phyloP scores from a whole-genome alignment of 164 flowering plant genomes.

The Umbellularia californica region DNA sequence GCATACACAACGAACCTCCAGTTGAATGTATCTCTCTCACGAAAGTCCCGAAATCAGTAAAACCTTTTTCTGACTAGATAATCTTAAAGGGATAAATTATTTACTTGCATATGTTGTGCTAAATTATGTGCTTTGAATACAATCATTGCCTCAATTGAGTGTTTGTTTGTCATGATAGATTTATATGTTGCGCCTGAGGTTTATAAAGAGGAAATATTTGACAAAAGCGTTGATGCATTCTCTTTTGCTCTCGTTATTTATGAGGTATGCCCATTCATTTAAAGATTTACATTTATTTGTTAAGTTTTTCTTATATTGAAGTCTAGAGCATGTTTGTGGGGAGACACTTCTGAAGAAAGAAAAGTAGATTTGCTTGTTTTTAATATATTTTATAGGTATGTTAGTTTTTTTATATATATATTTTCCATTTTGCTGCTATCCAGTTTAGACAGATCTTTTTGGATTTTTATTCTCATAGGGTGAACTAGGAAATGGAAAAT shows the following conservation, averaged over 20 bases:
- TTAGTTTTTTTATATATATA: too few relatives aligned
- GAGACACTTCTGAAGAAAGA: too few relatives aligned
- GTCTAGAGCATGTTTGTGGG: too few relatives aligned
- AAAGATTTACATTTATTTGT: background rate
- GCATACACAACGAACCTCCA: background rate
- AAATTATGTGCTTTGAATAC: background rate
- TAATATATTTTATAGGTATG: too few relatives aligned
- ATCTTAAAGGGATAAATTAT: background rate
- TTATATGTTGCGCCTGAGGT: constrained; percentile 78
- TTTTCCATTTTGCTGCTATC: too few relatives aligned
- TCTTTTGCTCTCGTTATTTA: constrained; percentile 82
- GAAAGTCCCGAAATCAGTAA: background rate
- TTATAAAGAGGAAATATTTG: constrained; percentile 69
- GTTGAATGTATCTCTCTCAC: too few relatives aligned
- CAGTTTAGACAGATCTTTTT: too few relatives aligned
- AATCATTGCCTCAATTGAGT: background rate
- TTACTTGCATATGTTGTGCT: background rate
- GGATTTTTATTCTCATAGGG: too few relatives aligned
- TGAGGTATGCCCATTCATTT: constrained; percentile 48
- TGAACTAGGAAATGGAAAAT: too few relatives aligned
- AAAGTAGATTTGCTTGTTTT: too few relatives aligned
- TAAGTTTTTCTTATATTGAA: background rate
- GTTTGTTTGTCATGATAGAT: constrained; percentile 31
- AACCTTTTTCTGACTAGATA: background rate
- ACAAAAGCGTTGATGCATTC: constrained; percentile 76